A percentile compares a stretch with the other conserved stretches of the same genome.
These are phyloP conservation scores for Voacanga thouarsii DNA, from an alignment of 257 asterid species.

Conservation along the genomic window DNA sequence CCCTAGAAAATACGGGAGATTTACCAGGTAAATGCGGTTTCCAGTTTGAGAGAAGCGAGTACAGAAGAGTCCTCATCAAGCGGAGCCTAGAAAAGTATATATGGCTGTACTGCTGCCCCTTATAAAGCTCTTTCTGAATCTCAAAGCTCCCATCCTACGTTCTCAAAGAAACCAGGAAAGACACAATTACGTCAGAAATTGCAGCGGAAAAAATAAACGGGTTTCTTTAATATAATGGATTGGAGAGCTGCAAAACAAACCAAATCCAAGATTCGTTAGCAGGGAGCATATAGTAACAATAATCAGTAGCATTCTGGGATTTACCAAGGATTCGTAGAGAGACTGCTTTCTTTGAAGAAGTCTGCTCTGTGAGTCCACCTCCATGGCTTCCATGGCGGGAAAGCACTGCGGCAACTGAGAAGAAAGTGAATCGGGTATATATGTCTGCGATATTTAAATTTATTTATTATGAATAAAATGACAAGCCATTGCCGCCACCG, in stretches of 20 bases:
- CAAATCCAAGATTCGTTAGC: neutral
- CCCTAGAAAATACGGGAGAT: neutral
- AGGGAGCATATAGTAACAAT: neutral
- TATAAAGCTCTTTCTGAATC: slow-evolving; percentile 72
- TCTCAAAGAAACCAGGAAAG: neutral
- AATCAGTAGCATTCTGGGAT: neutral
- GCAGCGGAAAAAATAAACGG: neutral
- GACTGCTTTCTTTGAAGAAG: slow-evolving; percentile 56
- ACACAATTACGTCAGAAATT: neutral
- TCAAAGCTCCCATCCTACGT: slow-evolving; percentile 65
- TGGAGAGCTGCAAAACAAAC: neutral
- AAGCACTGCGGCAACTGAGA: slow-evolving; percentile 14
- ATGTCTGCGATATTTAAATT: too few relatives aligned
- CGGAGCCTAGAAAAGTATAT: slow-evolving; percentile 89
- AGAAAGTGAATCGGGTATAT: neutral
- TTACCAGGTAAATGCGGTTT: slow-evolving; percentile 81
- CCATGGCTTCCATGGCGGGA: slow-evolving; percentile 83
- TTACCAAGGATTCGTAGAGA: slow-evolving; percentile 63
- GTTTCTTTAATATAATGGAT: neutral
- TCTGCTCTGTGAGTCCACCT: slow-evolving; percentile 40
- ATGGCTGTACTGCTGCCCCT: slow-evolving; percentile 97
- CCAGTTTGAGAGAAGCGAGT: slow-evolving; percentile 87
- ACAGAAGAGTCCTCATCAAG: slow-evolving; percentile 79
- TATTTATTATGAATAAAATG: too few relatives aligned
- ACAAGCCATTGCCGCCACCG: neutral